Evolutionary conservation across 2,329 filamentous ascomycete species (phyloP).

Genomic region (Tolypocladium pustulatum): DNA sequence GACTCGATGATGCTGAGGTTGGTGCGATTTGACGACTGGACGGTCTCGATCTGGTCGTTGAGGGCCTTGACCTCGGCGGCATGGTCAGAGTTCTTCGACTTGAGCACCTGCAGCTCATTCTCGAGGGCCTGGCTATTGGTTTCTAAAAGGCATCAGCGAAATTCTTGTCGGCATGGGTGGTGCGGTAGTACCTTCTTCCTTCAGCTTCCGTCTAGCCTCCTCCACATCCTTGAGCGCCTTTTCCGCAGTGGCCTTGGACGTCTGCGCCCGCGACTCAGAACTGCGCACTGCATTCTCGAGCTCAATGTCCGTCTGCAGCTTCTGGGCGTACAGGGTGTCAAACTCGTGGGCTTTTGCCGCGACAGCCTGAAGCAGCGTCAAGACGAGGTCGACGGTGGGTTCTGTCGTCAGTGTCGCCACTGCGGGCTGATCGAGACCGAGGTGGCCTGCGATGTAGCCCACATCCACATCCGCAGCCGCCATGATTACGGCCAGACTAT

Average conservation of each 20-base stretch:
- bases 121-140: conserved; percentile 64
- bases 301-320: conserved; percentile 83
- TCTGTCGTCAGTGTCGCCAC: conserved; percentile 50
- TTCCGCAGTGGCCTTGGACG: conserved; percentile 70
- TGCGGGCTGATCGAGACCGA: conserved; percentile 55
- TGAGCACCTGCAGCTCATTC: conserved; percentile 69
- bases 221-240: conserved; percentile 78
- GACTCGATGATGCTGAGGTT: conserved; percentile 81
- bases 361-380: conserved; percentile 63
- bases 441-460: conserved; percentile 62
- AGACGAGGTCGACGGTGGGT: conserved; percentile 71
- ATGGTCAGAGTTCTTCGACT: conserved; percentile 63
- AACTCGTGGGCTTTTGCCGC: conserved; percentile 71
- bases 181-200: conserved; percentile 58
- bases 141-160: conserved; percentile 42
- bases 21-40: conserved; percentile 88
- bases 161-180: not conserved
- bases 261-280: conserved; percentile 72
- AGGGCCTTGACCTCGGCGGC: conserved; percentile 67
- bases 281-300: conserved; percentile 81
- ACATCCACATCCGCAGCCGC: conserved; percentile 48
- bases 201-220: conserved; percentile 69
- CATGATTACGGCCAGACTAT: conserved; percentile 17
- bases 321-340: conserved; percentile 75
- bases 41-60: conserved; percentile 70